Conservation (phyloP, 495 filamentous ascomycete genomes). For the Neurospora hispaniola region DNA sequence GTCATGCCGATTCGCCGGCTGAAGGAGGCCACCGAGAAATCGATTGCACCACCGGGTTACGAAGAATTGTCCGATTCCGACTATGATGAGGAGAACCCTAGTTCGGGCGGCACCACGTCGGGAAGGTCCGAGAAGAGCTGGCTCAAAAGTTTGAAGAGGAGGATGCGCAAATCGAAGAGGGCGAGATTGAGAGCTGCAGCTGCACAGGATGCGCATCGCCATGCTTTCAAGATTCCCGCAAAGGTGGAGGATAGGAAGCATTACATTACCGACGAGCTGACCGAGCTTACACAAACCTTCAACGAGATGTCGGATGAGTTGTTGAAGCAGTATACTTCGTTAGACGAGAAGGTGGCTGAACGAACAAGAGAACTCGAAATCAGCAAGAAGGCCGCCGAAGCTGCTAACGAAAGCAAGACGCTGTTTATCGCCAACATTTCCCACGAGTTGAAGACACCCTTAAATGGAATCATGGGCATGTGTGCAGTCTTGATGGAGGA, state of each 20-base stretch:
- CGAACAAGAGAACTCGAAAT: constrained; percentile 76
- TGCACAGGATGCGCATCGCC: constrained; percentile 37
- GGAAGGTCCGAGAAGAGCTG: constrained; percentile 30
- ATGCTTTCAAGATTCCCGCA: constrained; percentile 68
- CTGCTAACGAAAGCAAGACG: constrained; percentile 90
- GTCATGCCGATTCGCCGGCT: constrained; percentile 71
- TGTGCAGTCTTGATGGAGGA: constrained; percentile 86
- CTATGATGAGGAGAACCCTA: constrained; percentile 34
- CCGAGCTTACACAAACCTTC: constrained; percentile 75
- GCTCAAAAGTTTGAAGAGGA: constrained; percentile 23
- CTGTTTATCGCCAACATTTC: constrained; percentile 94
- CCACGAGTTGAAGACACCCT: constrained; percentile 83
- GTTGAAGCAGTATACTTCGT: constrained; percentile 67
- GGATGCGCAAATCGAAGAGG: constrained; percentile 15
- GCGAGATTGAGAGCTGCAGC: constrained; percentile 22
- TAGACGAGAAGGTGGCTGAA: constrained; percentile 76
- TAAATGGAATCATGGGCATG: constrained; percentile 93
- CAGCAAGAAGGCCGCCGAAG: constrained; percentile 82
- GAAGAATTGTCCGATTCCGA: constrained; percentile 33
- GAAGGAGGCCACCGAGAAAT: constrained; percentile 66
- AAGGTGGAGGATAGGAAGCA: constrained; percentile 69
- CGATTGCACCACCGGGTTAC: constrained; percentile 54
- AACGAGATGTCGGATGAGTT: constrained; percentile 93
- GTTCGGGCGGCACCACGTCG: constrained; percentile 23
- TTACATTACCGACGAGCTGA: constrained; percentile 73